Base-by-base conservation (phyloP, 768 basidiomycete genomes). In the Heimioporus sp. region DNA sequence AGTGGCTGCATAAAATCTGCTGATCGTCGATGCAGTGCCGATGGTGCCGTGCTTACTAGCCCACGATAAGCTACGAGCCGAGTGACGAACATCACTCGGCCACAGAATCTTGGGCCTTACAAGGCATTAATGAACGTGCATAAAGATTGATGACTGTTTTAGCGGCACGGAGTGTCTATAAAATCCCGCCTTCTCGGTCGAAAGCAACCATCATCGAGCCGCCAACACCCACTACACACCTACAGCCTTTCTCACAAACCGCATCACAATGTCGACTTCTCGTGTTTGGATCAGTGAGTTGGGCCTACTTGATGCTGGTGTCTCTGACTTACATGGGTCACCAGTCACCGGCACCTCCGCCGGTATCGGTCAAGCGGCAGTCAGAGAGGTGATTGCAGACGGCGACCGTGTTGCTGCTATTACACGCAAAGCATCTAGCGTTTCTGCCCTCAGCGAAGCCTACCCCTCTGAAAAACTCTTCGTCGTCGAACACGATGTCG, bases 291-390 rank as follows among this genome's bases (percentile, higher is more conserved):
- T 63, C 46, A 48, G 61, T 63, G 46, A 45, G 62, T 53, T 13
- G 5, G 8, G 5, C 13, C 38, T 15, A 5, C 5, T 31, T 11
- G 2, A 21, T 42, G 30, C 7, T 24, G 17, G 19, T n/a, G 10
- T 38, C 9, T 51, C 48, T 62, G 20, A 54, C 30, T 12, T 13
- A 11, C 28, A 1, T 36, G 21, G 17, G 8, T 16, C 10, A 13
- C 37, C 10, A 75, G 79, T 76, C 41, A 76, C 74, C 16, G 76
- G 76, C 37, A 60, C 74, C 4, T 73, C 72, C 1, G 52, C 71
- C 1, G 74, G 76, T 16, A 70, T 78, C 34, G 75, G 76, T 3
- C 65, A 65, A 16, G 49, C 57, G 12, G 58, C 69, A 16, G 65
- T 65, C 19, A 67, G 59, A 19, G 57, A 67, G 1, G 65, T 55